A percentile compares a stretch with the other conserved stretches of the same genome.
Conservation (phyloP, 75 land plant genomes). For the Pinus albicaulis region DNA sequence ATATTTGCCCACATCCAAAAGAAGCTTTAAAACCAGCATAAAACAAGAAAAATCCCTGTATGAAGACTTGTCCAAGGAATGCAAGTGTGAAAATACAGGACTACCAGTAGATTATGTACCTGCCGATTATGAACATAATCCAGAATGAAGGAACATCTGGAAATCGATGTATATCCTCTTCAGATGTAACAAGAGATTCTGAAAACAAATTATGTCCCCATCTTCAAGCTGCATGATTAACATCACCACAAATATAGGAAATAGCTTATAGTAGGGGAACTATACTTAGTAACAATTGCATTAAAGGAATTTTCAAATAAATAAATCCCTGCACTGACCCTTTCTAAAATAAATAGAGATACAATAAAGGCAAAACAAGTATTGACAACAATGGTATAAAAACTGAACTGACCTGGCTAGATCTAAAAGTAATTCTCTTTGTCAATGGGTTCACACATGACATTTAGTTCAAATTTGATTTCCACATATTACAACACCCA, state of each 20-base stretch:
- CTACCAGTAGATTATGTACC: slow-evolving; percentile 18
- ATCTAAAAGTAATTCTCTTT: slow-evolving; percentile 37
- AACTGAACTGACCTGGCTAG: slow-evolving; percentile 34
- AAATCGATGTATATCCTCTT: slow-evolving; percentile 40
- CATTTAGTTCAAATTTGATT: slow-evolving; percentile 53
- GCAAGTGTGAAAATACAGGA: no score
- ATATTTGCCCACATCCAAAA: no score
- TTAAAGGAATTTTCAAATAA: neutral
- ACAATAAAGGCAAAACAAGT: neutral
- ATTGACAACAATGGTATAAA: neutral
- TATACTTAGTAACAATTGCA: slow-evolving; percentile 65
- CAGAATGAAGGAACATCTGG: slow-evolving; percentile 53
- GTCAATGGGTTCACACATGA: slow-evolving; percentile 51
- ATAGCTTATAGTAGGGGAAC: neutral
- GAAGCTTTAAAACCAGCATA: no score
- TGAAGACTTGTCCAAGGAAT: no score
- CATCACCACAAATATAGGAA: neutral
- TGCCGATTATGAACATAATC: slow-evolving; percentile 48
- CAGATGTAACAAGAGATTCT: slow-evolving; percentile 24
- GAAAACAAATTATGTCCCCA: slow-evolving; percentile 56
- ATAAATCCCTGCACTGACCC: neutral
- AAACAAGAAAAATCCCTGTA: no score
- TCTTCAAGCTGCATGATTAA: slow-evolving; percentile 35
- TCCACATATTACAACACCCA: slow-evolving; percentile 19
- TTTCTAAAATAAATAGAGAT: neutral